These are phyloP conservation scores for Fistulifera solaris DNA, from an alignment of 108 stramenopile species.

Conservation along the genomic window DNA sequence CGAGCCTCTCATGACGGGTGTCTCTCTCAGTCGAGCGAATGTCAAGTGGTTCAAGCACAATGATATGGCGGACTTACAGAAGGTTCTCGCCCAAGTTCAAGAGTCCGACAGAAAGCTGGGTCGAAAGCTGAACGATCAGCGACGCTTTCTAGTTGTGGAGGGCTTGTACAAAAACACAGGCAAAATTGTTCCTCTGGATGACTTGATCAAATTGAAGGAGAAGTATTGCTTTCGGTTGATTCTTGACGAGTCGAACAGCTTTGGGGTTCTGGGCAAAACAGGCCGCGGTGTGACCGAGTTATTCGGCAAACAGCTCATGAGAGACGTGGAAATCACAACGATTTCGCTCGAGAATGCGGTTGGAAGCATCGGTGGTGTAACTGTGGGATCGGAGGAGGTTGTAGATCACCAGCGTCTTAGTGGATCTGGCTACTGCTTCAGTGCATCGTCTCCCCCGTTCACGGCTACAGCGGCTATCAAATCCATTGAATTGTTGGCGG, in stretches of 20 bases:
- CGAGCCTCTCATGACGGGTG: conserved; percentile 88
- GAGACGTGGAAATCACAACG: conserved; percentile 86
- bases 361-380: conserved; percentile 93
- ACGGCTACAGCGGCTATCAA: conserved; percentile 69
- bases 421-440: conserved; percentile 98
- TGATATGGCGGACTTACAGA: conserved; percentile 89
- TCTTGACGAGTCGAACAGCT: conserved; percentile 91
- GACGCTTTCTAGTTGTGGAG: conserved; percentile 96
- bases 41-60: conserved; percentile 95
- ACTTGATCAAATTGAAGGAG: conserved; percentile 85
- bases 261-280: conserved; percentile 82
- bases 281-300: conserved; percentile 83
- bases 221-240: conserved; percentile 90
- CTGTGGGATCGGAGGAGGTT: conserved; percentile 92
- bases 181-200: conserved; percentile 80
- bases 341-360: conserved; percentile 89
- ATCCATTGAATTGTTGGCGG: conserved; percentile 31
- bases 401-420: conserved; percentile 96
- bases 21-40: conserved; percentile 77
- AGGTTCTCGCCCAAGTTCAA: conserved; percentile 77
- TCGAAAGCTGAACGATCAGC: conserved; percentile 74
- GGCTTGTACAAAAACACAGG: conserved; percentile 95
- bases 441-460: conserved; percentile 96
- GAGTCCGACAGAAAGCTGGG: conserved; percentile 60
- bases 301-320: conserved; percentile 46